phyloP scores from a whole-genome alignment of 73 alveolate genomes.

The Paramecium biaurelia region DNA sequence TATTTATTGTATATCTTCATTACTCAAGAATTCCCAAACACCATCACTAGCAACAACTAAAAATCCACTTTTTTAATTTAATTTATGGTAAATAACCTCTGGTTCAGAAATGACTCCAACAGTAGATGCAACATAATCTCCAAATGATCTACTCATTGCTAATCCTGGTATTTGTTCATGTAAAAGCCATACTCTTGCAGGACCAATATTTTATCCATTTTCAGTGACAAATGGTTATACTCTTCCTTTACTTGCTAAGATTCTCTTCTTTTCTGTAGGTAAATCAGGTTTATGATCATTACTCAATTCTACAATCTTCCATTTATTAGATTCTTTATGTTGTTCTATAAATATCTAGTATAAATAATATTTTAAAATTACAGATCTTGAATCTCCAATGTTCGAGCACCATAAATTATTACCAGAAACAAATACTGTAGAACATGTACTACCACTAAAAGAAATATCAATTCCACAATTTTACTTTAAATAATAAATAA shows the following conservation, averaged over 20 bases:
- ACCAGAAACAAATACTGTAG: constrained; percentile 62
- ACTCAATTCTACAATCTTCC: constrained; percentile 64
- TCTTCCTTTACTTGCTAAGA: constrained; percentile 83
- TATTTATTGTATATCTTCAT: constrained; percentile 80
- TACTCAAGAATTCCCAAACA: constrained; percentile 91
- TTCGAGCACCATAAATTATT: constrained; percentile 63
- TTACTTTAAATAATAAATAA: not conserved
- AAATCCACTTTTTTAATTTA: constrained; percentile 74
- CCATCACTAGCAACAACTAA: constrained; percentile 94
- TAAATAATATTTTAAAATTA: constrained; percentile 58
- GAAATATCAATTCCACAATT: constrained; percentile 68
- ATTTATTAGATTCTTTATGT: constrained; percentile 41
- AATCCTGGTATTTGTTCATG: constrained; percentile 94
- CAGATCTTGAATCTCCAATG: constrained; percentile 77
- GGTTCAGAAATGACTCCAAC: constrained; percentile 95
- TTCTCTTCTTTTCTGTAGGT: constrained; percentile 84
- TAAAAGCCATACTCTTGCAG: constrained; percentile 93
- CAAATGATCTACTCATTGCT: constrained; percentile 97
- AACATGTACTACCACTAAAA: constrained; percentile 70
- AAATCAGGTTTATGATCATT: constrained; percentile 92
- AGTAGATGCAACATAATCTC: constrained; percentile 88
- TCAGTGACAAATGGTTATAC: constrained; percentile 75
- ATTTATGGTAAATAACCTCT: constrained; percentile 71
- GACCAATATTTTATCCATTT: constrained; percentile 82
- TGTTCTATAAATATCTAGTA: constrained; percentile 60